phyloP scores from a whole-genome alignment of 208 protist species.

The Trypanosomatidae sp. region DNA sequence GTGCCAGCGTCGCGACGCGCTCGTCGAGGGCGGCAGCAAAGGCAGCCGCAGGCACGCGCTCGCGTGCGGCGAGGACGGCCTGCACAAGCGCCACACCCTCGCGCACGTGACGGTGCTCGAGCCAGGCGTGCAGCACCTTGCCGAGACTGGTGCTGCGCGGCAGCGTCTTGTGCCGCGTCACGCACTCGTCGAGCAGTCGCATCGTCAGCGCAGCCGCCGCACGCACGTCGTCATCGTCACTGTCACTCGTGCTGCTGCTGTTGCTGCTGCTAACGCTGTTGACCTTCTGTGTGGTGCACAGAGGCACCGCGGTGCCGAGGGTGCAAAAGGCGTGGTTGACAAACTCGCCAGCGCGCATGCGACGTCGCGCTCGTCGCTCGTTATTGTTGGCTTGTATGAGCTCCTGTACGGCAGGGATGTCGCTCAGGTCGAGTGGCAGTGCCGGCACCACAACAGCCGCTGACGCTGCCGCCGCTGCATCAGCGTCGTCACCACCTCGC shows the following conservation, averaged over 20 bases:
- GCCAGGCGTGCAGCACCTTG: conserved; percentile 50
- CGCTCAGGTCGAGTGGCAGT: conserved; percentile 20
- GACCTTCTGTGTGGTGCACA: no score
- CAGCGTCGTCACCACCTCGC: no score
- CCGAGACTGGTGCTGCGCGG: conserved; percentile 37
- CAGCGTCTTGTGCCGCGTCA: conserved; percentile 19
- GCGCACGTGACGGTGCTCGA: conserved; percentile 5
- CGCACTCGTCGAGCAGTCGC: conserved; percentile 29
- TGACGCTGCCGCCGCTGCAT: no score
- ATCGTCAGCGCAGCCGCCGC: conserved; percentile 5
- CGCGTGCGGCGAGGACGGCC: conserved; percentile 9
- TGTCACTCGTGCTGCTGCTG: no score
- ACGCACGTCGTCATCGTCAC: no score
- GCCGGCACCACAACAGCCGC: no score
- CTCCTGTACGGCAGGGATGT: conserved; percentile 22
- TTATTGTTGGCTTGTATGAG: conserved; percentile 47
- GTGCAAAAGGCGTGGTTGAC: conserved; percentile 44
- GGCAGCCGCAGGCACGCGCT: conserved; percentile 7
- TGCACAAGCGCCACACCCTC: conserved; percentile 15
- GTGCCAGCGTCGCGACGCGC: conserved; percentile 16
- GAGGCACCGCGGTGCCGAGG: conserved; percentile 16
- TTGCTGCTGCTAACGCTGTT: no score
- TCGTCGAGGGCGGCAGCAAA: conserved; percentile 31
- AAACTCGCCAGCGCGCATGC: conserved; percentile 36
- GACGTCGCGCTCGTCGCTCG: conserved; percentile 22